Evolutionary conservation across 1,284 basidiomycete species (phyloP), one percentile per base, ranked within the genome.

Genomic region (Apiotrichum domesticum): DNA sequence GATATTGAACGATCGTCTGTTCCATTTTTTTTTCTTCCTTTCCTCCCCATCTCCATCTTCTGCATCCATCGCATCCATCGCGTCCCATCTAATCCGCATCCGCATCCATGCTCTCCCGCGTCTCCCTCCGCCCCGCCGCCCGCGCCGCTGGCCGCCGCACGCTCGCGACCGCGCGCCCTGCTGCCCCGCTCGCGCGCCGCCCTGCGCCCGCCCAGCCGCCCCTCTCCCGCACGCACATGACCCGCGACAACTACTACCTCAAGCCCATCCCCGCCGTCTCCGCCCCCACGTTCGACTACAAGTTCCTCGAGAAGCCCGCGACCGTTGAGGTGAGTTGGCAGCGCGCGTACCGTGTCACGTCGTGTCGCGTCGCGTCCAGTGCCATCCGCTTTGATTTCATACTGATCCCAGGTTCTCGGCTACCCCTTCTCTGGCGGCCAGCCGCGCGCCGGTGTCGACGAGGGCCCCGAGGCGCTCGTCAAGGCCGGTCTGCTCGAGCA

Each of bases 371-470:
- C 39, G 29, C 39, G 15, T 14, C 29, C 15, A 5, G 1, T 1
- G 14, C 21, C 21, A 21, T 21, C 21, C 21, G 21, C 21, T 21
- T 21, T 21, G 21, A 21, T 21, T 21, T 21, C 21, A 21, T 21
- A 6, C 53, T 55, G 33, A 53, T 39, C 7, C 9, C 54, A 87
- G 85, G 83, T 87, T 58, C 82, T 87, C 13, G 85, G 85, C 42
- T 87, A 86, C 69, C 86, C 85, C 4, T 87, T 87, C 79, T 78
- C 76, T 54, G 77, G 77, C 21, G 77, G 77, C 45, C 77, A 77
- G 87, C 81, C 87, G 14, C 85, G 83, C 74, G 73, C 83, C 33
- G 94, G 93, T 37, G 92, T 96, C n/a, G 93, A 97, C 77, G 81
- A 85, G 65, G 93, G 88, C 41, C 92, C 93, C 4, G 90, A 92